These are phyloP conservation scores for Pseudozyma flocculosa DNA, from an alignment of 1,284 basidiomycete species.

Conservation along the genomic window DNA sequence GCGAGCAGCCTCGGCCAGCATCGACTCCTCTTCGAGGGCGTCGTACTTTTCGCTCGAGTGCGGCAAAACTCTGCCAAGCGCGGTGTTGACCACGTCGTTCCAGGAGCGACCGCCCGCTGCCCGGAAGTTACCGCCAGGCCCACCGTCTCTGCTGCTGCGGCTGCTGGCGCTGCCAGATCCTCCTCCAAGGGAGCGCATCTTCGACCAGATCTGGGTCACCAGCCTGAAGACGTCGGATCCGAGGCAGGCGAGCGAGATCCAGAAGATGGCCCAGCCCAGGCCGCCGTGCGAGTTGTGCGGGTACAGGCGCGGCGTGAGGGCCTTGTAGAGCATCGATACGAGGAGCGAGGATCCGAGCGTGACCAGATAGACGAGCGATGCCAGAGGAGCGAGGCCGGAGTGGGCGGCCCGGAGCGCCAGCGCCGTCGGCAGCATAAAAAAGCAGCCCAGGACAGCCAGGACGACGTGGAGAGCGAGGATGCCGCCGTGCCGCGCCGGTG, in stretches of 20 bases:
- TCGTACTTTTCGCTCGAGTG: conserved; percentile 17
- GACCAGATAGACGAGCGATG: conserved; percentile 38
- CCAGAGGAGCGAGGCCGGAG: conserved; percentile 40
- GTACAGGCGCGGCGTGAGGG: conserved; percentile 45
- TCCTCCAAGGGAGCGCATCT: no score
- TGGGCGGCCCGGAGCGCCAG: conserved; percentile 43
- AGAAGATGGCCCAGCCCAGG: conserved; percentile 39
- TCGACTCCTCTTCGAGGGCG: conserved; percentile 23
- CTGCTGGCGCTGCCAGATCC: no score
- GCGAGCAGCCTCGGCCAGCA: conserved; percentile 13
- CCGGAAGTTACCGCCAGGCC: no score
- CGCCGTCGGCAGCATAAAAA: conserved; percentile 45
- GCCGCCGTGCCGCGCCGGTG: conserved; percentile 27
- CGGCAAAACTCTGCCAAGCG: conserved; percentile 11
- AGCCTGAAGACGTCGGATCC: conserved; percentile 36
- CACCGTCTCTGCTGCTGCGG: no score
- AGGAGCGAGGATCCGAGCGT: conserved; percentile 35
- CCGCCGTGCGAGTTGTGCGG: conserved; percentile 43
- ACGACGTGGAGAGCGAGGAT: conserved; percentile 31
- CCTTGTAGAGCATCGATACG: conserved; percentile 47
- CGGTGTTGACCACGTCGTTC: conserved; percentile 10
- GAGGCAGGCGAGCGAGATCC: conserved; percentile 42
- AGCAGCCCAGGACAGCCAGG: conserved; percentile 43
- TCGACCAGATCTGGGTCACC: conserved; percentile 18
- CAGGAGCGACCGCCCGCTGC: no score